Conservation (phyloP, 1,284 basidiomycete species). For the Fomes fomentarius region DNA sequence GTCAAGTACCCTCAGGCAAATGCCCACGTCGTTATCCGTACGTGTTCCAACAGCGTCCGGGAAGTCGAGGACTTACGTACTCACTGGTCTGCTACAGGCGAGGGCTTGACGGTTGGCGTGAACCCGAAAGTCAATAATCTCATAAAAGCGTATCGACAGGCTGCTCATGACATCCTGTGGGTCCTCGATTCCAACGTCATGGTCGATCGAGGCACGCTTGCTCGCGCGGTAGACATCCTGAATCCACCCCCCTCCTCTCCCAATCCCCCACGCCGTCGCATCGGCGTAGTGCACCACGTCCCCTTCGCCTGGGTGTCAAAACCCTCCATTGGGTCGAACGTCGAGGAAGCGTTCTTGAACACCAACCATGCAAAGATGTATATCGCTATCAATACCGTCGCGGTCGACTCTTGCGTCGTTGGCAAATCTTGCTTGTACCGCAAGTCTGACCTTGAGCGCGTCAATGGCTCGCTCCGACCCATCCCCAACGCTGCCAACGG, state of each 20-base stretch:
- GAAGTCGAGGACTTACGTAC: not conserved
- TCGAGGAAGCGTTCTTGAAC: constrained; percentile 95
- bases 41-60: constrained; percentile 30
- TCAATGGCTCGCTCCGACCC: constrained; percentile 64
- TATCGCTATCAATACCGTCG: constrained; percentile 88
- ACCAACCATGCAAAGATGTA: constrained; percentile 99
- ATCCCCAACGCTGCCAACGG: constrained; percentile 32
- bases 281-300: constrained; percentile 95
- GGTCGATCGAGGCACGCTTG: constrained; percentile 80
- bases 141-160: constrained; percentile 79
- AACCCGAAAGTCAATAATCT: constrained; percentile 99
- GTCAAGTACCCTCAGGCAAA: constrained; percentile 75
- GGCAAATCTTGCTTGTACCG: constrained; percentile 97
- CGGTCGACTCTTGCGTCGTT: constrained; percentile 94
- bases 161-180: constrained; percentile 92
- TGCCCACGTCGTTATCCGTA: constrained; percentile 78
- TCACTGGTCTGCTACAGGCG: constrained; percentile 44
- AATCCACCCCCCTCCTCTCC: constrained; percentile 37
- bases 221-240: constrained; percentile 84
- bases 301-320: constrained; percentile 85
- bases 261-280: constrained; percentile 39
- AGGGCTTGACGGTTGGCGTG: constrained; percentile 74
- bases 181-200: constrained; percentile 94
- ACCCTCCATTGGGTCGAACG: constrained; percentile 72
- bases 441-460: constrained; percentile 81